Evolutionary conservation across 345 rosid genomes (phyloP), one percentile per base, ranked within the genome.

Genomic region (Syzygium aromaticum): DNA sequence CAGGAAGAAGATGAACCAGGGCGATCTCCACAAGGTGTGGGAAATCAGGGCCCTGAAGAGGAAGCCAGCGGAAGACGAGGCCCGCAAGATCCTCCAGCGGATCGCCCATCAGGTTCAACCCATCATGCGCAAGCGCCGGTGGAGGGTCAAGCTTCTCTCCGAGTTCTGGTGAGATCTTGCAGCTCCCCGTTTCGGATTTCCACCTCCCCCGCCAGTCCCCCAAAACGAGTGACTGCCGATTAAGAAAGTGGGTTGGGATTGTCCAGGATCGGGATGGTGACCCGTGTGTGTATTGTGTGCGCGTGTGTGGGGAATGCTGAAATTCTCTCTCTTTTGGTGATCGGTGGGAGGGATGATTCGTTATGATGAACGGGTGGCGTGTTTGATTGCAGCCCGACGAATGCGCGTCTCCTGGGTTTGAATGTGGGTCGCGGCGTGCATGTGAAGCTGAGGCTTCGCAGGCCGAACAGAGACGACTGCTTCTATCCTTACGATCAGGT

Each of bases 11-110:
- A 89, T 87, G 90, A 89, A 77, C 63, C 52, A 85, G 57, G 93
- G 95, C 38, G 99, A 93, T 93, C 86, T 94, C 80, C 86, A 95
- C 90, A 95, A 92, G 89, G 97, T 96, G 11, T 96, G 98, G 99
- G 97, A 96, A 86, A 91, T 91, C 53, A 95, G 92, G 89, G 94
- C 97, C 54, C 88, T 97, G 87, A 96, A 95, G 91, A 89, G 86
- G 90, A 95, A 96, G 87, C 92, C 95, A 2, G 92, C 91, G 15
- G 93, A 91, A 92, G 98, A 92, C 43, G 96, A 95, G 89, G 98
- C 99, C 5, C 89, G 33, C 92, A 91, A 91, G 89, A 88, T 95
- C 86, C 93, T 96, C 21, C 96, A 94, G 54, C 92, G 91, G 87
- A 91, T 96, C 46, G 96, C 96, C 43, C 93, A 91, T 30, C 96